Conservation (phyloP, 441 rosid genomes). For the Theobroma grandiflorum region DNA sequence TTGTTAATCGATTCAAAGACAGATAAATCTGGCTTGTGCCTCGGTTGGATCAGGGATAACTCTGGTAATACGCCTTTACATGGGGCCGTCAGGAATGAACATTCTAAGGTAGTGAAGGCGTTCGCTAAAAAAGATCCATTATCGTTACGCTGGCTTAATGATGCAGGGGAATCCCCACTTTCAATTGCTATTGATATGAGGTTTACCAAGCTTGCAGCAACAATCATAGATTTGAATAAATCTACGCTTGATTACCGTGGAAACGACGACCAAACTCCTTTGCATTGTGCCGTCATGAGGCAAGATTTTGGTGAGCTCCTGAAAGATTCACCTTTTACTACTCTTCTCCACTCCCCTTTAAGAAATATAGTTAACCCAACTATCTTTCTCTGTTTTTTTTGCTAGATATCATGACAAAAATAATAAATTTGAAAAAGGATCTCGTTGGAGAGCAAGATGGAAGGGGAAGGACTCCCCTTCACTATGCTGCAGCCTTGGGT, state of each 20-base stretch:
- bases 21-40: background rate
- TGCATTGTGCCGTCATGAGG: conserved; percentile 6
- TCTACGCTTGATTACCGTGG: background rate
- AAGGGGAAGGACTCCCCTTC: conserved; percentile 19
- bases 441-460: background rate
- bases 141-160: background rate
- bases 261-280: background rate
- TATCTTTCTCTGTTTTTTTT: too few relatives aligned
- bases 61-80: conserved; percentile 10
- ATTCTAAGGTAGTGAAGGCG: background rate
- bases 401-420: background rate
- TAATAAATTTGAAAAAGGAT: background rate
- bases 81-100: background rate
- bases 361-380: too few relatives aligned
- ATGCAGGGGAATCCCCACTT: background rate
- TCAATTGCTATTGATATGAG: conserved; percentile 9
- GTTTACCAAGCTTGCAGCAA: background rate
- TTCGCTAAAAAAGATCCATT: background rate
- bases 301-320: background rate
- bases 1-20: background rate
- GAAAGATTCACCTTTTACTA: background rate
- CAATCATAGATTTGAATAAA: background rate
- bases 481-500: conserved; percentile 22
- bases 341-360: too few relatives aligned
- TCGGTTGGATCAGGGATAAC: background rate